phyloP scores from a whole-genome alignment of 2,329 filamentous ascomycete species.

The Xylogone sp. region DNA sequence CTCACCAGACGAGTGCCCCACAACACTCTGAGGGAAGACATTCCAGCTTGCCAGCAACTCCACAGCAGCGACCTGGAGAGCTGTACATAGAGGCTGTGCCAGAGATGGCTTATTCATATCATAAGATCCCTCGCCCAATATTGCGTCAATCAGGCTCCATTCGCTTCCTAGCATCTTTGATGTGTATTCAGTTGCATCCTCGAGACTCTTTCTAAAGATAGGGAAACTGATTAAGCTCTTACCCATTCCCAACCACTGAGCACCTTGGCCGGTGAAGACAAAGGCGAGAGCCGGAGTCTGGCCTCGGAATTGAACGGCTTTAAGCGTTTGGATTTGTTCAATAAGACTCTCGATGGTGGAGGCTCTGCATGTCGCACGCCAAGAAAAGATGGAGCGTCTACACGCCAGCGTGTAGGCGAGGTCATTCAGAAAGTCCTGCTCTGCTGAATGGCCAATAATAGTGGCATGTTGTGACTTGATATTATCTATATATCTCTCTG shows the following conservation, averaged over 20 bases:
- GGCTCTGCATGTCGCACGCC: too few species aligned
- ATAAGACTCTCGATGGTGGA: too few species aligned
- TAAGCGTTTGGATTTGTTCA: too few species aligned
- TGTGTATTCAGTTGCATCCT: neutral
- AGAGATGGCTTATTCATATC: too few species aligned
- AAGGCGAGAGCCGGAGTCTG: constrained; percentile 19
- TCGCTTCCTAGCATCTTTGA: constrained; percentile 7
- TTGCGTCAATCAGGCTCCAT: too few species aligned
- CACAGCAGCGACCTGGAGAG: constrained; percentile 25
- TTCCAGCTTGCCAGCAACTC: constrained; percentile 17
- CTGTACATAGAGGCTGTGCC: constrained; percentile 19
- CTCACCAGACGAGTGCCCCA: constrained; percentile 28
- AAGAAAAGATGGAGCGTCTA: too few species aligned
- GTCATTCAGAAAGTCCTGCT: too few species aligned
- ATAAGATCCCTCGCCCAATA: too few species aligned
- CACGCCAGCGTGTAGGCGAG: too few species aligned
- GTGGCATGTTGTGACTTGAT: too few species aligned
- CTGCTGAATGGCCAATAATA: too few species aligned
- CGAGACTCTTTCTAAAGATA: constrained; percentile 14
- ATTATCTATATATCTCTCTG: too few species aligned
- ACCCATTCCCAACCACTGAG: constrained; percentile 24
- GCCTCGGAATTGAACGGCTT: constrained; percentile 8
- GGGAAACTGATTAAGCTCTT: constrained; percentile 15
- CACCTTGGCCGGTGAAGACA: constrained; percentile 25
- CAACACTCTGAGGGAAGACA: constrained; percentile 16